These are phyloP conservation scores for Boletellus ananas DNA, from an alignment of 768 basidiomycete genomes.

Conservation along the genomic window DNA sequence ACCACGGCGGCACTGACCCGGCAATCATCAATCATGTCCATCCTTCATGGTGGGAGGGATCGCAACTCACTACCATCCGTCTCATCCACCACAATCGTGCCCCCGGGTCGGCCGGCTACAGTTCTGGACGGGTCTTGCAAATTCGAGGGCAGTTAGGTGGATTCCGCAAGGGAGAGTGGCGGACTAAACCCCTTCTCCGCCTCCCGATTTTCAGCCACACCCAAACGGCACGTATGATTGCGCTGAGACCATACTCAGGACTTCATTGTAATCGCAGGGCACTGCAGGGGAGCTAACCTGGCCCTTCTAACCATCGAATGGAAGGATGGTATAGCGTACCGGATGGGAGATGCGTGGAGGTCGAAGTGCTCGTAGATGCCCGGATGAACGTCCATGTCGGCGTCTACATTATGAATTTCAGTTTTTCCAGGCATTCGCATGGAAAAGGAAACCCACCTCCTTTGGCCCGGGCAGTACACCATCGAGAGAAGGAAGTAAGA, in stretches of 20 bases:
- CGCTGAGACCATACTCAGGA: constrained; percentile 6
- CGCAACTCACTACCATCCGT: background rate
- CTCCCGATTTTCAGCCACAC: background rate
- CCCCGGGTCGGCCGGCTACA: constrained; percentile 2
- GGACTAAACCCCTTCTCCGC: background rate
- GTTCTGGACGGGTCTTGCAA: constrained; percentile 18
- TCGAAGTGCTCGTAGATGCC: no score
- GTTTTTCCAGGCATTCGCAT: no score
- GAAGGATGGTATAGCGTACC: constrained; percentile 12
- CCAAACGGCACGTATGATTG: background rate
- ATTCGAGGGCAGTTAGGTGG: background rate
- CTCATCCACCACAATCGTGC: background rate
- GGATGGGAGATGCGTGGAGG: no score
- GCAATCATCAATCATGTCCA: background rate
- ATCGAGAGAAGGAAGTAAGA: constrained; percentile 2
- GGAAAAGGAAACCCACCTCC: constrained; percentile 1
- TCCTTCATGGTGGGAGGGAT: background rate
- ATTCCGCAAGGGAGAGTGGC: background rate
- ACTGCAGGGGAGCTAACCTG: background rate
- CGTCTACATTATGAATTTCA: background rate
- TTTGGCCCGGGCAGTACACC: background rate
- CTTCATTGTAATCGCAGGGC: constrained; percentile 12
- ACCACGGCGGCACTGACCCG: background rate
- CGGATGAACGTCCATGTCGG: no score
- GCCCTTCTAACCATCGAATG: constrained; percentile 14